Conservation (phyloP, 108 stramenopile species). For the Nitzschia palea region DNA sequence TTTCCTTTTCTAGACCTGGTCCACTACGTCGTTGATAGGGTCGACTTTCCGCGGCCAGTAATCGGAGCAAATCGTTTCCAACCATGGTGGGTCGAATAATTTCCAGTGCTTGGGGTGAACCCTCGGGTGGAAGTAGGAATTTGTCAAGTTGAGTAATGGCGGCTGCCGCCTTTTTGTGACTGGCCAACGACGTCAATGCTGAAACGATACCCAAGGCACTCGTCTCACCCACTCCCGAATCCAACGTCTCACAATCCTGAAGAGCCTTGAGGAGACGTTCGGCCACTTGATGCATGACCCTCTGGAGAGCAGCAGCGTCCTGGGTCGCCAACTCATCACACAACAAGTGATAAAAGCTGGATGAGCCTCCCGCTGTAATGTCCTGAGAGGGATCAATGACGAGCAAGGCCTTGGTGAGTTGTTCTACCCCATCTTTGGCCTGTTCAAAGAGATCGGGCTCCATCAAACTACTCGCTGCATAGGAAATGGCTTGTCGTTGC, state of each 20-base stretch:
- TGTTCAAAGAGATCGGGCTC: conserved; percentile 76
- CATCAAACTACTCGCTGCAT: conserved; percentile 74
- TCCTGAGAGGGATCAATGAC: conserved; percentile 40
- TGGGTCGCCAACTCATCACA: conserved; percentile 75
- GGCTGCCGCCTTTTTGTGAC: conserved; percentile 70
- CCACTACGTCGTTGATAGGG: conserved; percentile 71
- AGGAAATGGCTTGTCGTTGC: conserved; percentile 66
- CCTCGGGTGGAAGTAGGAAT: conserved; percentile 64
- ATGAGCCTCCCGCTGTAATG: conserved; percentile 55
- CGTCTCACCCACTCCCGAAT: conserved; percentile 37
- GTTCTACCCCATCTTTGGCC: conserved; percentile 45
- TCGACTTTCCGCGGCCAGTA: conserved; percentile 40
- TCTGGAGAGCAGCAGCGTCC: conserved; percentile 51
- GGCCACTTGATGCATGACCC: conserved; percentile 48
- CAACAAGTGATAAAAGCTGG: conserved; percentile 67
- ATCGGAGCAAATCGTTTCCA: conserved; percentile 40
- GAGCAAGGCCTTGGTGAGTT: conserved; percentile 57
- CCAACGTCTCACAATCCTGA: conserved; percentile 48
- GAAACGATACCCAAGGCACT: conserved; percentile 48
- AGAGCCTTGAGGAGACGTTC: conserved; percentile 33
- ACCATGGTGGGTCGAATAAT: conserved; percentile 35
- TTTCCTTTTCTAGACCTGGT: conserved; percentile 77
- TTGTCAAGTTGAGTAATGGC: conserved; percentile 37
- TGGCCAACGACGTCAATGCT: conserved; percentile 62
- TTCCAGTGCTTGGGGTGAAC: conserved; percentile 55